These are phyloP conservation scores for Ceratocystis diversiconidia DNA, from an alignment of 2,329 filamentous ascomycete species.

Conservation along the genomic window DNA sequence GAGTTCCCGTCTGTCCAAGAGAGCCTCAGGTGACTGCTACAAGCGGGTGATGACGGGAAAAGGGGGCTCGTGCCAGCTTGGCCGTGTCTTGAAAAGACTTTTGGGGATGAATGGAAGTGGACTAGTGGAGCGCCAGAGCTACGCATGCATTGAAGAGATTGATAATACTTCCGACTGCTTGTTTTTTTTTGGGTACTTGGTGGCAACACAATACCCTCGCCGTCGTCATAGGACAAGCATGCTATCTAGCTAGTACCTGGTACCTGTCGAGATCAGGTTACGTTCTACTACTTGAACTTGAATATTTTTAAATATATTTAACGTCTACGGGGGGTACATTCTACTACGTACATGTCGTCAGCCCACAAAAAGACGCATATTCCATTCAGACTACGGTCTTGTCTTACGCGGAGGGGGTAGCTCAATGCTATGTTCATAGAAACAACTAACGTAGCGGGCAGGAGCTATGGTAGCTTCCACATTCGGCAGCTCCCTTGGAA, in stretches of 20 bases:
- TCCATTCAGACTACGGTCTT: neutral
- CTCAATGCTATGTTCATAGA: neutral
- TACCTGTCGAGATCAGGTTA: neutral
- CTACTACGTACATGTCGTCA: neutral
- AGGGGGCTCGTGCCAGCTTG: neutral
- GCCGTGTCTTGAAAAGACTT: neutral
- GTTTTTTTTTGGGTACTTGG: neutral
- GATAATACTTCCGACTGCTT: neutral
- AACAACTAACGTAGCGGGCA: neutral
- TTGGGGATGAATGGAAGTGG: neutral
- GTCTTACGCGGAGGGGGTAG: neutral
- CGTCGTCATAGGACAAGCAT: neutral
- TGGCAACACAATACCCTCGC: neutral
- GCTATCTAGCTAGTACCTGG: neutral
- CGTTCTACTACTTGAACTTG: no score
- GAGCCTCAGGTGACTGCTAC: neutral
- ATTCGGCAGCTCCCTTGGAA: conserved; percentile 1
- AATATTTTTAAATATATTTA: no score
- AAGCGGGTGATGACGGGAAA: neutral
- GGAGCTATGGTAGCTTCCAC: neutral
- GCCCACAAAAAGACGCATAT: neutral
- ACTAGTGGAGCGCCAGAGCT: neutral
- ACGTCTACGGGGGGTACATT: neutral
- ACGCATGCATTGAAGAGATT: neutral
- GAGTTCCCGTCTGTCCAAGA: neutral